Base-by-base conservation (phyloP, 208 protist genomes). In the Phytomonas sp. region DNA sequence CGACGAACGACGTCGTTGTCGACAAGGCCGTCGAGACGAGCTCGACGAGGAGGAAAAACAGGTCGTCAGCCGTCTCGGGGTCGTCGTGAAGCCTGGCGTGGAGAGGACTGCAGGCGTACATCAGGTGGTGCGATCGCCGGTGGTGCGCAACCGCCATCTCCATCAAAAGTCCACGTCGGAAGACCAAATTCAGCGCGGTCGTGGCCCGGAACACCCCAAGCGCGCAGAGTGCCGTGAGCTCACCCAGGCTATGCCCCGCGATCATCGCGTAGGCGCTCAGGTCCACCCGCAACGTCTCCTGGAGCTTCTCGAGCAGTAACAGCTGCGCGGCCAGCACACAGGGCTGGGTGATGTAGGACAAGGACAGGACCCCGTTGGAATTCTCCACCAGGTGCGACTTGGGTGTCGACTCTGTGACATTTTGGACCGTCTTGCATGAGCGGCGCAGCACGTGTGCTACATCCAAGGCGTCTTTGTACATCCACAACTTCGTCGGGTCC, bases 211-310 rank as follows among this genome's bases (percentile, higher is more conserved):
- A 93, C 12, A 94, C 79, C 29, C 86, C 88, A 2, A 92, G 72
- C 0, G 86, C 86, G 56, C 68, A 71, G 0, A 96, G 74, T 7
- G 88, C 91, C 4, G 87, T 88, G 71, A 93, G 92, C 73, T 96
- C 88, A 32, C 91, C 91, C n/a, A 96, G 72, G 67, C 91, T 96
- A 69, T 96, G 91, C 6, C 91, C 91, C 23, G 86, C 87, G 26
- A 94, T 33, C 26, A 63, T 65, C 4, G 68, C 26, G 49, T 83
- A 60, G 42, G 83, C 31, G 23, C n/a, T n/a, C 31, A 80, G 63
- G 12, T 49, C 32, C 0, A 81, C 23, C 30, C 40, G 62, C 16
- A 37, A 23, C 6, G 31, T 31, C 0, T 70, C 31, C 63, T 80
- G 71, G 36, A 82, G 62, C 33, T 71, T 70, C 79, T 83, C 76